Percentiles rank a stretch among this genome's conserved stretches.
Conservation (phyloP, 768 basidiomycete genomes). For the Tylopilus plumbeoviolaceoides region DNA sequence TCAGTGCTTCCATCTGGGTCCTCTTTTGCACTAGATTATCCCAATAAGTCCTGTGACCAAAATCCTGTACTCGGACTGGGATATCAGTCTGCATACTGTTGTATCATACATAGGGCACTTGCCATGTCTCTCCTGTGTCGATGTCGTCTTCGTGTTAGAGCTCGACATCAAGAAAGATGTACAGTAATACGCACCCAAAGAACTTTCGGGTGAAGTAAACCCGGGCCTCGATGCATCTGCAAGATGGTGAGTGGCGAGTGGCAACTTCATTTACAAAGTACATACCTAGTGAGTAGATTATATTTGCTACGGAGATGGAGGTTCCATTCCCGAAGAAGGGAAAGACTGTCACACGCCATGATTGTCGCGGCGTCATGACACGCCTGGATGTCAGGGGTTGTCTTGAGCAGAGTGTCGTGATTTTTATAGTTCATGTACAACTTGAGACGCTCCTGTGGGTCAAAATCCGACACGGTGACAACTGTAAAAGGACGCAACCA, state of each 20-base stretch:
- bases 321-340: slow-evolving; percentile 33
- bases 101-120: not conserved
- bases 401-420: slow-evolving; percentile 30
- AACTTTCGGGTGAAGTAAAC: slow-evolving; percentile 38
- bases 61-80: slow-evolving; percentile 27
- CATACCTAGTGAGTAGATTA: slow-evolving; percentile 31
- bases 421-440: slow-evolving; percentile 36
- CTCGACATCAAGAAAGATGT: not conserved
- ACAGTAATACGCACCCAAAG: slow-evolving; percentile 32
- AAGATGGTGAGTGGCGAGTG: not conserved
- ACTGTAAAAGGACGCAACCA: not conserved
- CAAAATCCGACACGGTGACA: not conserved
- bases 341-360: slow-evolving; percentile 27
- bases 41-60: slow-evolving; percentile 38
- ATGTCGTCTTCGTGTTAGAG: not conserved
- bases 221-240: slow-evolving; percentile 37
- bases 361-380: slow-evolving; percentile 25
- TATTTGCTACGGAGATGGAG: slow-evolving; percentile 30
- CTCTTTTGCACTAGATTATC: slow-evolving; percentile 31
- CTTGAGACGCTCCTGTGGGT: slow-evolving; percentile 31
- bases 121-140: slow-evolving; percentile 24
- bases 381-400: slow-evolving; percentile 24
- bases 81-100: not conserved
- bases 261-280: not conserved
- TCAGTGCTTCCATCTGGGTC: slow-evolving; percentile 28